phyloP scores from a whole-genome alignment of 805 yeast genomes.

The Clavispora phyllophila region DNA sequence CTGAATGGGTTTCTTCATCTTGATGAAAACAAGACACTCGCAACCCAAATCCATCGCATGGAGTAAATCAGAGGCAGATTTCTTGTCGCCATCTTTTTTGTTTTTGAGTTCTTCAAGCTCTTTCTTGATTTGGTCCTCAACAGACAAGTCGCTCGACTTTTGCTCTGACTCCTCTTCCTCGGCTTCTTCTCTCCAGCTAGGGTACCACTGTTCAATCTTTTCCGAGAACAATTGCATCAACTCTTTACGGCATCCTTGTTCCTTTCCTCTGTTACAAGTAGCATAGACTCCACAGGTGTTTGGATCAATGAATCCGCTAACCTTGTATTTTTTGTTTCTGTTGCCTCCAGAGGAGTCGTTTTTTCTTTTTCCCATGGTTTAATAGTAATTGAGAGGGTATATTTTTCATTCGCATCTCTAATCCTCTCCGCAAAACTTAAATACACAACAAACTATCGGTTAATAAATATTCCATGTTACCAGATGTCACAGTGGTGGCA shows the following conservation, averaged over 20 bases:
- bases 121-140: constrained; percentile 70
- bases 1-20: constrained; percentile 70
- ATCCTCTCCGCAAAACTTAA: background rate
- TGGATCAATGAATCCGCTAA: constrained; percentile 64
- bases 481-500: constrained; percentile 9
- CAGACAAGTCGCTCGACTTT: constrained; percentile 36
- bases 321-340: constrained; percentile 41
- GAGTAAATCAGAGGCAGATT: constrained; percentile 27
- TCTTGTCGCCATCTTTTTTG: constrained; percentile 37
- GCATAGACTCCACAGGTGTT: constrained; percentile 85
- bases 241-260: constrained; percentile 72
- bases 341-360: constrained; percentile 23
- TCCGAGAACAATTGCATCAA: constrained; percentile 50
- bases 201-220: constrained; percentile 32
- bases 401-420: background rate
- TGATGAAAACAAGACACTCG: constrained; percentile 82
- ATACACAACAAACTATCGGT: background rate
- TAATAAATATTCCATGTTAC: background rate
- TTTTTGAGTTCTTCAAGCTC: constrained; percentile 65
- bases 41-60: constrained; percentile 62
- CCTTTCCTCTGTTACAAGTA: constrained; percentile 80
- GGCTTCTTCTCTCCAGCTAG: constrained; percentile 16
- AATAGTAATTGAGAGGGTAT: background rate
- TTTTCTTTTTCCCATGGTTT: constrained; percentile 15
- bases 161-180: constrained; percentile 18